phyloP scores from a whole-genome alignment of 371 early-diverging fungal genomes.

The Apophysomyces trapeziformis region DNA sequence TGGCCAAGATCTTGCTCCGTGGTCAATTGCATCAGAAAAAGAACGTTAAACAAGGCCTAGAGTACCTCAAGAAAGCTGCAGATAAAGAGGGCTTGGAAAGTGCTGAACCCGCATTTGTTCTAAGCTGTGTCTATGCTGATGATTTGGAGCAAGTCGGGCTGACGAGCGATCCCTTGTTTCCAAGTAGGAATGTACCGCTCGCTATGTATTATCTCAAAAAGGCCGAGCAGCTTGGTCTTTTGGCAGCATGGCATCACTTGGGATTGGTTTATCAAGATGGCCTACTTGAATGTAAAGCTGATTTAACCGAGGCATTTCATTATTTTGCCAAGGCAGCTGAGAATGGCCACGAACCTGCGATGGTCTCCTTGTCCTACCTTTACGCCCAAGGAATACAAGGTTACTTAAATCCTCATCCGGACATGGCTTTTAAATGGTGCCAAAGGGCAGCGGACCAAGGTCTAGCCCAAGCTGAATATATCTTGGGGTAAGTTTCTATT shows the following conservation, averaged over 20 bases:
- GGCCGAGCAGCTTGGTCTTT: slow-evolving; percentile 29
- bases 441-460: slow-evolving; percentile 39
- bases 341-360: slow-evolving; percentile 33
- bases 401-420: slow-evolving; percentile 26
- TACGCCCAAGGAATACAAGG: slow-evolving; percentile 40
- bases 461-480: slow-evolving; percentile 39
- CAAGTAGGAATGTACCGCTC: slow-evolving; percentile 10
- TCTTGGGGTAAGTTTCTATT: slow-evolving; percentile 38
- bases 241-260: slow-evolving; percentile 32
- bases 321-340: slow-evolving; percentile 45
- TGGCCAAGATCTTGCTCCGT: slow-evolving; percentile 37
- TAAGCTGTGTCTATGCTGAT: slow-evolving; percentile 41
- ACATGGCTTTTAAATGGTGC: slow-evolving; percentile 47
- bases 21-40: slow-evolving; percentile 35
- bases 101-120: slow-evolving; percentile 44
- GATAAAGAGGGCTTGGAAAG: slow-evolving; percentile 26
- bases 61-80: slow-evolving; percentile 40
- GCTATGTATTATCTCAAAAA: slow-evolving; percentile 39
- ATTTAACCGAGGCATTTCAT: slow-evolving; percentile 31
- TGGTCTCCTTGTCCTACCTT: slow-evolving; percentile 38
- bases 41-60: slow-evolving; percentile 30
- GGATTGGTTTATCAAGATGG: slow-evolving; percentile 34
- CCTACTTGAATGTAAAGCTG: slow-evolving; percentile 14
- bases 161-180: slow-evolving; percentile 1
- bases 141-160: slow-evolving; percentile 25